phyloP scores from a whole-genome alignment of 1,139 yeast species.

The Saccharomyces hybrid region DNA sequence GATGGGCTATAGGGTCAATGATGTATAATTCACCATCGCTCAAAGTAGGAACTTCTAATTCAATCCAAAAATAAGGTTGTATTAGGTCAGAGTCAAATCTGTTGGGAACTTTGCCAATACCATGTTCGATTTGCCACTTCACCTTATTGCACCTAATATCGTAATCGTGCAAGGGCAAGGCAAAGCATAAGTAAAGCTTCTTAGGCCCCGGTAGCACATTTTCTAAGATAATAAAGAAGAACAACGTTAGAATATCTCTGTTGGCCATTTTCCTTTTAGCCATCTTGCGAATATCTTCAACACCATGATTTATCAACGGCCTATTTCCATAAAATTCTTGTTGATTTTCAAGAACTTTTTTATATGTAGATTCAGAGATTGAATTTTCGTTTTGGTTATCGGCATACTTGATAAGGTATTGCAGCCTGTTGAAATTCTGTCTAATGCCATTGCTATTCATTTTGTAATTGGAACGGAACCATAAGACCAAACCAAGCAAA shows the following conservation, averaged over 20 bases:
- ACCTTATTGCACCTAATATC: constrained; percentile 6
- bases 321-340: constrained; percentile 18
- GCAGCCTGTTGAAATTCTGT: constrained; percentile 17
- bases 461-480: constrained; percentile 23
- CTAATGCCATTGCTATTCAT: constrained; percentile 26
- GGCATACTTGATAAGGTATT: constrained; percentile 8
- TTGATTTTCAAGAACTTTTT: constrained; percentile 9
- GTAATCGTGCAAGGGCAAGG: constrained; percentile 19
- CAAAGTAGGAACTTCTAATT: constrained; percentile 7
- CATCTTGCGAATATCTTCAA: constrained; percentile 16
- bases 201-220: constrained; percentile 10
- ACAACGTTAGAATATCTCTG: constrained; percentile 19
- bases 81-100: constrained; percentile 22
- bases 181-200: constrained; percentile 16
- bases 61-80: constrained; percentile 25
- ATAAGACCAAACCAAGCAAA: constrained; percentile 18
- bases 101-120: constrained; percentile 17
- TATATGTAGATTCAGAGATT: neutral
- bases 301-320: constrained; percentile 6
- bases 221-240: constrained; percentile 18
- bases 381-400: neutral
- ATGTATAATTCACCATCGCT: constrained; percentile 10
- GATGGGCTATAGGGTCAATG: constrained; percentile 22
- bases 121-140: constrained; percentile 5
- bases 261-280: constrained; percentile 19